Evolutionary conservation across 495 filamentous ascomycete species (phyloP), one percentile per base, ranked within the genome.

Genomic region (Aspergillus olivimuriae): DNA sequence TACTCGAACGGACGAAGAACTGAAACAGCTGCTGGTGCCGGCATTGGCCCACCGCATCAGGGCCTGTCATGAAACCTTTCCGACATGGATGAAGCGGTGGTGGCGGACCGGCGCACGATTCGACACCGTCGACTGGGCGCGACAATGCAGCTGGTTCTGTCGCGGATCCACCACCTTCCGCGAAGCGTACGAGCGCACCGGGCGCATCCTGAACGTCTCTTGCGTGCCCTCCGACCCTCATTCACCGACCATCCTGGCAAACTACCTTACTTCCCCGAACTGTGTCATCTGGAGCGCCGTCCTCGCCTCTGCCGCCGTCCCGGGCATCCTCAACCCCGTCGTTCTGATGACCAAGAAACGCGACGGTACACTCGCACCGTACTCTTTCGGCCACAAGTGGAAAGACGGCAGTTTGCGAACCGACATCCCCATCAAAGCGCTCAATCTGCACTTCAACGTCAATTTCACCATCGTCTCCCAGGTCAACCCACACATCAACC

Each of bases 221-320:
- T 98, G 92, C 65, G 85, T 98, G n/a, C 94, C 92, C 2, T 89
- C 89, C 2, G 92, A 98, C 60, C 94, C 92, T 24, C 87, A 98
- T 63, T 87, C 84, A 22, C 90, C 89, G 2, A 88, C 86, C 10
- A 90, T 96, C 42, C 72, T 97, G 11, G 82, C 84, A 44, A 98
- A 98, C 66, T 95, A 96, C 58, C 73, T 96, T 19, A 98, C 92
- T 3, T 82, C 81, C 9, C 94, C 94, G 0, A 87, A 98, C 69
- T 97, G 94, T 55, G 94, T 96, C 36, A 94, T 98, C 46, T 98
- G 94, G 90, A 92, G 86, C 18, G 94, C 94, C 10, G 90, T 96
- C 6, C 70, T 98, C 10, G 92, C 94, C 9, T 96, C 90, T 4
- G 92, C 94, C 8, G 92, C 92, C 11, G 92, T 98, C 4, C 92